These are phyloP conservation scores for Cornus kousa DNA, from an alignment of 148 eudicot genomes.

Conservation along the genomic window DNA sequence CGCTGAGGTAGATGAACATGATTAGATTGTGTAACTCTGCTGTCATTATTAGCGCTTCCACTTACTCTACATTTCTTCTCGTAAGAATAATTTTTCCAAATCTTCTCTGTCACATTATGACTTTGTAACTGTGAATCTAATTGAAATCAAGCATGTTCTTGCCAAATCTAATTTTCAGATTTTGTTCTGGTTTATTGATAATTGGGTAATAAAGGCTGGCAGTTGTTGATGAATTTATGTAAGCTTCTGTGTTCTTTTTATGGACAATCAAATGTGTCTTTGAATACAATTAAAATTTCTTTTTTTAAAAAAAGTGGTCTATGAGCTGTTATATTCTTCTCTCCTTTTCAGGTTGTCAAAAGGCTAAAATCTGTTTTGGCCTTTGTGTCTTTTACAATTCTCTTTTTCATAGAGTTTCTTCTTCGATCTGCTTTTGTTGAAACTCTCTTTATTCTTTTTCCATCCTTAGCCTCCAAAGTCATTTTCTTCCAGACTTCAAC, in stretches of 20 bases:
- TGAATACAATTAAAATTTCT: not conserved
- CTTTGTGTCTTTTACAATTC: not conserved
- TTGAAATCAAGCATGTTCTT: conserved; percentile 10
- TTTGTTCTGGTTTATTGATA: not conserved
- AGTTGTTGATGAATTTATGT: not conserved
- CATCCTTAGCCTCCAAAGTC: not conserved
- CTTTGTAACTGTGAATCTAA: conserved; percentile 18
- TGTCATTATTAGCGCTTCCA: conserved; percentile 7
- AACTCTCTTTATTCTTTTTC: conserved; percentile 10
- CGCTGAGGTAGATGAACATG: conserved; percentile 10
- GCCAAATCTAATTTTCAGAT: not conserved
- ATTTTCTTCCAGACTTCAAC: conserved; percentile 10
- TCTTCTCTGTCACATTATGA: conserved; percentile 6
- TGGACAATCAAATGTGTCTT: not conserved
- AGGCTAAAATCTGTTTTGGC: conserved; percentile 8
- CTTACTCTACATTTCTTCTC: not conserved
- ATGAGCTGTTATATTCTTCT: conserved; percentile 18
- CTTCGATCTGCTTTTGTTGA: conserved; percentile 16
- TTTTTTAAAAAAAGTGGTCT: conserved; percentile 8
- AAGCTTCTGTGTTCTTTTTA: not conserved
- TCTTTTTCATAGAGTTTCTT: conserved; percentile 7
- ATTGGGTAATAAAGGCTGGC: not conserved
- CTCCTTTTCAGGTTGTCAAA: conserved; percentile 33
- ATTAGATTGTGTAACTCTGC: conserved; percentile 8
- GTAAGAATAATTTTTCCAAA: conserved; percentile 9